Conservation (phyloP, 768 basidiomycete species). For the Fomitopsis pulvina region DNA sequence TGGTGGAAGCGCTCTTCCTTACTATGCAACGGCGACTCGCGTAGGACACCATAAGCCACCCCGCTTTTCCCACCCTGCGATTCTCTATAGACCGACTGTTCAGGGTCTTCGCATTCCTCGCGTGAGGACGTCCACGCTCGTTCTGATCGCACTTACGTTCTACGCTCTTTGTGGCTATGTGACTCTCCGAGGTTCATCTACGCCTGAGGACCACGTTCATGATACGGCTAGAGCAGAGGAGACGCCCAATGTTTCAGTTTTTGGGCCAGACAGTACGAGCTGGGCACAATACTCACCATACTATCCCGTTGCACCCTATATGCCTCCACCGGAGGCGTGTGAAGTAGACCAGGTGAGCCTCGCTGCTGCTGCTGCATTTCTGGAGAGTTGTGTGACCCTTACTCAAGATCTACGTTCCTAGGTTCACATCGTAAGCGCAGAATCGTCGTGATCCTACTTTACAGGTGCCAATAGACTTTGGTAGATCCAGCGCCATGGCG, state of each 20-base stretch:
- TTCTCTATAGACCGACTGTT: not conserved
- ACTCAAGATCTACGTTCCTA: conserved; percentile 17
- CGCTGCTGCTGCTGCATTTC: not conserved
- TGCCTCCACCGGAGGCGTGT: conserved; percentile 41
- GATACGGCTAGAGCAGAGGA: not conserved
- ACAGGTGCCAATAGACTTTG: not conserved
- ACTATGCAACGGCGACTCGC: not conserved
- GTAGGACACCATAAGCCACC: not conserved
- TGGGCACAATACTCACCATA: conserved; percentile 66
- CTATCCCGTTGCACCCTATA: conserved; percentile 40
- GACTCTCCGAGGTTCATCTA: not conserved
- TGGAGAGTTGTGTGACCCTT: not conserved
- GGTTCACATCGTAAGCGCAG: conserved; percentile 52
- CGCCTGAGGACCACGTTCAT: not conserved
- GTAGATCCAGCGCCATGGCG: conserved; percentile 77
- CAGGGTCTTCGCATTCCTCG: not conserved
- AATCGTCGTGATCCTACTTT: not conserved
- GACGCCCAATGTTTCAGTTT: not conserved
- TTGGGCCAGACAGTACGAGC: conserved; percentile 2
- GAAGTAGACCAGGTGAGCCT: conserved; percentile 45
- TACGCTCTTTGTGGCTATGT: conserved; percentile 2
- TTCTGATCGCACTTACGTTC: not conserved
- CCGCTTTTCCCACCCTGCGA: not conserved
- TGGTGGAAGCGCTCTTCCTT: not conserved
- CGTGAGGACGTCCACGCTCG: not conserved